phyloP scores from a whole-genome alignment of 169 alveolate species.

The Plasmodium yoelii region DNA sequence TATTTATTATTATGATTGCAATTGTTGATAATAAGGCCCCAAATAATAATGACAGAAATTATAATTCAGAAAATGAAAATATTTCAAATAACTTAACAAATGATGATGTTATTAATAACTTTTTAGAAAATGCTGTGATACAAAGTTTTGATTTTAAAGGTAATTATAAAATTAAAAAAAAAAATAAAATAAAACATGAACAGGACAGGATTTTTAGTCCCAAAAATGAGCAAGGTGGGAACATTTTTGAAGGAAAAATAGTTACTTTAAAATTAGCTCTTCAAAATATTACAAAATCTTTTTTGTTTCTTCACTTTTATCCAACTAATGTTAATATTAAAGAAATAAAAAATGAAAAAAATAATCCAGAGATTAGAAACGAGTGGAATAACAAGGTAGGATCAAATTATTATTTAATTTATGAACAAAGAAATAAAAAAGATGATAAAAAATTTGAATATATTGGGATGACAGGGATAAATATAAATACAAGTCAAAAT shows the following conservation, averaged over 20 bases:
- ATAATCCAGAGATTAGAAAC: neutral
- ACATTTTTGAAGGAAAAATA: constrained; percentile 44
- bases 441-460: constrained; percentile 12
- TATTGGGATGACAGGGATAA: constrained; percentile 39
- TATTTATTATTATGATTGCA: constrained; percentile 43
- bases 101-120: constrained; percentile 20
- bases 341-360: neutral
- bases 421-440: neutral
- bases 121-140: constrained; percentile 30
- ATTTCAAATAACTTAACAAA: neutral
- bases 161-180: constrained; percentile 1
- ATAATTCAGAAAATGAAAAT: neutral
- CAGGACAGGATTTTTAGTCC: too few relatives aligned
- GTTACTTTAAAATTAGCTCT: constrained; percentile 56
- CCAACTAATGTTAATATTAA: constrained; percentile 4
- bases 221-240: neutral
- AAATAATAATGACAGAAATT: neutral
- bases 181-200: too few relatives aligned
- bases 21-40: constrained; percentile 31
- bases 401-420: too few relatives aligned
- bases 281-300: constrained; percentile 30
- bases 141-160: constrained; percentile 62
- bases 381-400: neutral
- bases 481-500: neutral
- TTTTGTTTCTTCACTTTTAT: constrained; percentile 39